These are phyloP conservation scores for Candida tropicalis DNA, from an alignment of 1,139 yeast species.

Conservation along the genomic window DNA sequence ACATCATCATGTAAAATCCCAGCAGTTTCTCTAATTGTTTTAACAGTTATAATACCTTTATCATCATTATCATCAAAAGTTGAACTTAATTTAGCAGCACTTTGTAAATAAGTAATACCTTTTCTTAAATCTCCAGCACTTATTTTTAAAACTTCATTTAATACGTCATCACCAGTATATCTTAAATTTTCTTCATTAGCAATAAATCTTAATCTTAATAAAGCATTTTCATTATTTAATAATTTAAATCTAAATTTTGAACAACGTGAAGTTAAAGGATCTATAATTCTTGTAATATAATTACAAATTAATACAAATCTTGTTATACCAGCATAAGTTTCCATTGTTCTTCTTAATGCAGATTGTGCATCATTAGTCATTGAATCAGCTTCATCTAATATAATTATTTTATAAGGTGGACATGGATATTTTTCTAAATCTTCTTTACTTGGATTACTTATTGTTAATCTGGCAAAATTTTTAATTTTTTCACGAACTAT, in stretches of 20 bases:
- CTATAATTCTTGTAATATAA: slow-evolving; percentile 91
- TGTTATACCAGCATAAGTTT: slow-evolving; percentile 88
- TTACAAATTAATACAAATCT: slow-evolving; percentile 98
- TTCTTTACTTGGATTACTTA: slow-evolving; percentile 74
- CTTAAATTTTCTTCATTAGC: slow-evolving; percentile 62
- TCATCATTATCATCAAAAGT: slow-evolving; percentile 22
- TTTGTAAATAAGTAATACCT: slow-evolving; percentile 88
- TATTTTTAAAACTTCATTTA: slow-evolving; percentile 63
- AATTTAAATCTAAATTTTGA: slow-evolving; percentile 87
- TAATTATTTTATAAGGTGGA: slow-evolving; percentile 75
- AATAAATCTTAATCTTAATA: slow-evolving; percentile 73
- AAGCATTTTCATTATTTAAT: slow-evolving; percentile 80
- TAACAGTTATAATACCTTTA: slow-evolving; percentile 45
- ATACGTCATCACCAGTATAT: slow-evolving; percentile 49
- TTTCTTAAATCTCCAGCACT: slow-evolving; percentile 91
- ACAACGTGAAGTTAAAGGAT: slow-evolving; percentile 95
- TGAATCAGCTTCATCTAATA: slow-evolving; percentile 93
- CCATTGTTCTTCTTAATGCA: slow-evolving; percentile 97
- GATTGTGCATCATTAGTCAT: slow-evolving; percentile 99
- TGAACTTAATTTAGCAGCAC: slow-evolving; percentile 68
- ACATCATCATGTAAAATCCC: slow-evolving; percentile 75
- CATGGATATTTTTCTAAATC: slow-evolving; percentile 70
- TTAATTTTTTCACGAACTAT: slow-evolving; percentile 51
- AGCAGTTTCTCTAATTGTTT: slow-evolving; percentile 70
- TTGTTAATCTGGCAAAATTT: slow-evolving; percentile 70